phyloP scores from a whole-genome alignment of 352 stramenopile genomes.

The Phytophthora macrochlamydospora region DNA sequence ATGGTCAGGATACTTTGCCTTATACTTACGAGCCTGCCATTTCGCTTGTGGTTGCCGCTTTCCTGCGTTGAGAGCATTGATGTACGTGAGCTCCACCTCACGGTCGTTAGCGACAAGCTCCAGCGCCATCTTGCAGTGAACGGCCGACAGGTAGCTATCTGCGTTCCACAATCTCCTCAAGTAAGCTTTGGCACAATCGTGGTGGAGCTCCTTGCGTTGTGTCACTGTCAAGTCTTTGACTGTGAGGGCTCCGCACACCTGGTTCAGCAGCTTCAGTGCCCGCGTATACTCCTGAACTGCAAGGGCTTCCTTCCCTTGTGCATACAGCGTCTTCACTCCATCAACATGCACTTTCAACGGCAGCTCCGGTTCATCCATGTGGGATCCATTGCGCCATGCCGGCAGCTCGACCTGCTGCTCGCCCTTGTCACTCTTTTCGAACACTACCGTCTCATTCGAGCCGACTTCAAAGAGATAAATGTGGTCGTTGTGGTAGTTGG shows the following conservation, averaged over 20 bases:
- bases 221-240: slow-evolving; percentile 33
- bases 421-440: slow-evolving; percentile 30
- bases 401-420: slow-evolving; percentile 22
- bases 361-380: slow-evolving; percentile 43
- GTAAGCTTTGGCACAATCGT: slow-evolving; percentile 71
- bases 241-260: slow-evolving; percentile 37
- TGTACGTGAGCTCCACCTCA: slow-evolving; percentile 62
- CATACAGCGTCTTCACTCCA: slow-evolving; percentile 27
- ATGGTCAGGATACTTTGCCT: slow-evolving; percentile 49
- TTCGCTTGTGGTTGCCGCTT: slow-evolving; percentile 50
- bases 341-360: slow-evolving; percentile 25
- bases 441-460: slow-evolving; percentile 29
- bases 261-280: slow-evolving; percentile 44
- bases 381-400: slow-evolving; percentile 45
- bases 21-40: slow-evolving; percentile 48
- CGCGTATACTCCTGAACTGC: slow-evolving; percentile 31
- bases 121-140: slow-evolving; percentile 70
- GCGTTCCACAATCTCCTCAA: slow-evolving; percentile 65
- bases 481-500: slow-evolving; percentile 88
- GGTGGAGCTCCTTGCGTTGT: slow-evolving; percentile 61
- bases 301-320: slow-evolving; percentile 26
- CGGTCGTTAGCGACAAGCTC: slow-evolving; percentile 55
- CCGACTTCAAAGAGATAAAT: slow-evolving; percentile 83
- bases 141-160: slow-evolving; percentile 63
- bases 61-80: slow-evolving; percentile 51